Percentiles rank a stretch among this genome's conserved stretches.
These are phyloP conservation scores for Apiospora kogelbergensis DNA, from an alignment of 2,329 filamentous ascomycete species.

Conservation along the genomic window DNA sequence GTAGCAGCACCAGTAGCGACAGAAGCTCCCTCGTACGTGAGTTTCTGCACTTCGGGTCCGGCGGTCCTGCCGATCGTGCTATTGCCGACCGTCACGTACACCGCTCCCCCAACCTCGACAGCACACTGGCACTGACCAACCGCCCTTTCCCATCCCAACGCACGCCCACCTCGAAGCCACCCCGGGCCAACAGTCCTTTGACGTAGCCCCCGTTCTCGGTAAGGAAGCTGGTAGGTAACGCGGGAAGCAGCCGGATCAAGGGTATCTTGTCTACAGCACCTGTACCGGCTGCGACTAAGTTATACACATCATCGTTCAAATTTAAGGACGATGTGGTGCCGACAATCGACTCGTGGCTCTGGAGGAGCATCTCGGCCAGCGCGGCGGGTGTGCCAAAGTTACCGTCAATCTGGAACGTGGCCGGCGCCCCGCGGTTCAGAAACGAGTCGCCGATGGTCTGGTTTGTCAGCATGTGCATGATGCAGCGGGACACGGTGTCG, in stretches of 20 bases:
- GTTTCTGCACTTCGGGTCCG: not conserved
- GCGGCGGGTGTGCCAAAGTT: too few species aligned
- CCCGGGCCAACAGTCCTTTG: constrained; percentile 14
- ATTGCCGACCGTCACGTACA: not conserved
- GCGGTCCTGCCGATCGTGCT: not conserved
- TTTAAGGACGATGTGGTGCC: too few species aligned
- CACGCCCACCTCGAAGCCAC: constrained; percentile 15
- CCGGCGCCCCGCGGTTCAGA: constrained; percentile 23
- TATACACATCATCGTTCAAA: too few species aligned
- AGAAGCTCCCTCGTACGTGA: not conserved
- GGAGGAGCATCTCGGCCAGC: too few species aligned
- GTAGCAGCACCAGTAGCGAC: not conserved
- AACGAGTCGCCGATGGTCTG: constrained; percentile 8
- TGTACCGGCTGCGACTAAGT: too few species aligned
- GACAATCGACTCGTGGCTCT: too few species aligned
- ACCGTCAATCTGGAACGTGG: too few species aligned
- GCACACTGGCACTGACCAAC: not conserved
- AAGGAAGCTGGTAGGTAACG: too few species aligned
- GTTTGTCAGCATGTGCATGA: constrained; percentile 9
- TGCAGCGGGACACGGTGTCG: not conserved
- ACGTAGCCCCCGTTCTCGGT: not conserved
- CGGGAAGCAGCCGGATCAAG: too few species aligned
- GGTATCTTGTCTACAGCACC: too few species aligned
- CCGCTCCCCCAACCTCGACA: not conserved
- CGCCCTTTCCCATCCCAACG: constrained; percentile 10